Evolutionary conservation across 2,329 filamentous ascomycete species (phyloP).

Genomic region (Aspergillus tamarii): DNA sequence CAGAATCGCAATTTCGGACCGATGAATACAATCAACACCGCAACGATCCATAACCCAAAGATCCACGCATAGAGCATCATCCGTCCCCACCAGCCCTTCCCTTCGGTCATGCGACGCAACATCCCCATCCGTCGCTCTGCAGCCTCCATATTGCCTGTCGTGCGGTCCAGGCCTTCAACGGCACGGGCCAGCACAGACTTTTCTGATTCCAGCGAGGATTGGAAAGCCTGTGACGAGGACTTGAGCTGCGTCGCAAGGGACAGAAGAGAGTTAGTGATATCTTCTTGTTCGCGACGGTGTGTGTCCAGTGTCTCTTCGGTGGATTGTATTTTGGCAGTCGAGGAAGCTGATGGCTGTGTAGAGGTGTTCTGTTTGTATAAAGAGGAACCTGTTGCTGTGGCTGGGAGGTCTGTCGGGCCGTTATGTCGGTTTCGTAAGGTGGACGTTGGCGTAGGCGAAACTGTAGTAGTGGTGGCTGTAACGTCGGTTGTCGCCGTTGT

Average conservation of each 20-base stretch:
- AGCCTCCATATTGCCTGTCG: slow-evolving; percentile 73
- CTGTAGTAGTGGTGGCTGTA: slow-evolving; percentile 15
- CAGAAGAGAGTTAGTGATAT: slow-evolving; percentile 78
- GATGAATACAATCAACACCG: slow-evolving; percentile 80
- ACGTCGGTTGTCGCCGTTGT: slow-evolving; percentile 6
- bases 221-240: slow-evolving; percentile 71
- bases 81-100: slow-evolving; percentile 82
- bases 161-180: slow-evolving; percentile 75
- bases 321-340: slow-evolving; percentile 38
- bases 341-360: slow-evolving; percentile 11
- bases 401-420: slow-evolving; percentile 15
- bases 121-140: slow-evolving; percentile 77
- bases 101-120: slow-evolving; percentile 80
- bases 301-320: slow-evolving; percentile 75
- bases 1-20: slow-evolving; percentile 86
- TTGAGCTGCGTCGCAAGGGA: slow-evolving; percentile 79
- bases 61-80: slow-evolving; percentile 85
- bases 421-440: slow-evolving; percentile 32
- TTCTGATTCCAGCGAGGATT: slow-evolving; percentile 71
- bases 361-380: slow-evolving; percentile 7
- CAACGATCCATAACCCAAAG: slow-evolving; percentile 75
- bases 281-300: slow-evolving; percentile 80
- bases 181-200: slow-evolving; percentile 74
- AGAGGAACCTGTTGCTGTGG: slow-evolving; percentile 22
- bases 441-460: slow-evolving; percentile 15